Base-by-base conservation (phyloP, 1,284 basidiomycete genomes). In the Taiwanofungus camphoratus region DNA sequence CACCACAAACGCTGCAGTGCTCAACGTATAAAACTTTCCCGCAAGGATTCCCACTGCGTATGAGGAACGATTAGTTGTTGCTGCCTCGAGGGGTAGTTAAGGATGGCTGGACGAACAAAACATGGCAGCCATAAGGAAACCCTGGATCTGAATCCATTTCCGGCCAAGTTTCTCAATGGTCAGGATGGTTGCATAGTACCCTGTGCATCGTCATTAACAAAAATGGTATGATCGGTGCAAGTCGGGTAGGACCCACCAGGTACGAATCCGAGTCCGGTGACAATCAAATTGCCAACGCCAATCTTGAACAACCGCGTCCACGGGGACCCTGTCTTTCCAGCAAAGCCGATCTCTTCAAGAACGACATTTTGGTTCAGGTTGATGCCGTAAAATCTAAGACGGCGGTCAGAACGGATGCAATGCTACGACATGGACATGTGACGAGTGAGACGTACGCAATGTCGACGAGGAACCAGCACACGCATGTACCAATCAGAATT, bases 331-430 rank as follows among this genome's bases (percentile, higher is more conserved):
- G 58, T 57, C 36, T 49, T 63, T 7, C 81, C 82, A 44, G 69
- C 81, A 48, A 72, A 85, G 3, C 81, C 81, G 18, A 86, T 85
- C 56, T 79, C 69, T 52, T 79, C 66, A 5, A 86, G 69, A 11
- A 86, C 84, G 52, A 86, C 80, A 53, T 80, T 82, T 52, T 83
- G 77, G 69, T 89, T 89, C 34, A 88, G 66, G 62, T 87, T 87
- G 65, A 87, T 83, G 3, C 86, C 85, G 60, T 87, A 85, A 62
- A 84, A 85, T 0, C 76, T 80, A 43, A 20, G n/a, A 46, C 18
- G 24, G 3, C 8, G 30, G 11, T 4, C 21, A 15, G 7, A 18
- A 12, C 31, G 18, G 31, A 7, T 7, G 31, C 31, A n/a, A 29
- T 29, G 26, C n/a, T 24, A 45, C 11, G 16, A 18, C 4, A 20